These are phyloP conservation scores for Cercophora scortea DNA, from an alignment of 495 filamentous ascomycete species.

Conservation along the genomic window DNA sequence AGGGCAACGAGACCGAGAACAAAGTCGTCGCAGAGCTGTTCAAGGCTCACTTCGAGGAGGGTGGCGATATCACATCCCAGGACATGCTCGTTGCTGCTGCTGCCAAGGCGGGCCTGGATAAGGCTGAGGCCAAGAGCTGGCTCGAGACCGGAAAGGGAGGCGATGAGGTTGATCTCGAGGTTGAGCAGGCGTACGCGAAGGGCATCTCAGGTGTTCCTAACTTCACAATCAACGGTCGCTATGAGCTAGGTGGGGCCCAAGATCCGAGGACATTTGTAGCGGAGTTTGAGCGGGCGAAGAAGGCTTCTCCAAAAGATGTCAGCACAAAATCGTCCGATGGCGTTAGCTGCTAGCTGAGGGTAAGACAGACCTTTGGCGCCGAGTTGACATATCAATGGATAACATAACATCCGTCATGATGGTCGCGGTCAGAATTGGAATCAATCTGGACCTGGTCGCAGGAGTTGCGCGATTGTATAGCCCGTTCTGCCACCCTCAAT, in stretches of 20 bases:
- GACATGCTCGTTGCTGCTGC: conserved; percentile 53
- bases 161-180: conserved; percentile 62
- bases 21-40: conserved; percentile 63
- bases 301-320: conserved; percentile 10
- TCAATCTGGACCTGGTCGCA: too few species aligned
- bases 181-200: conserved; percentile 45
- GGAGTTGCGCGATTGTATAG: too few species aligned
- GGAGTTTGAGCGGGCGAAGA: conserved; percentile 46
- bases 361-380: too few species aligned
- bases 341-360: not conserved
- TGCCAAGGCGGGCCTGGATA: conserved; percentile 55
- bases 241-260: conserved; percentile 57
- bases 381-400: too few species aligned
- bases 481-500: too few species aligned
- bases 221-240: conserved; percentile 58
- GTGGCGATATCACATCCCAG: conserved; percentile 64
- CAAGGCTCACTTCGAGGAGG: conserved; percentile 66
- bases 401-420: too few species aligned
- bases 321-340: conserved; percentile 2
- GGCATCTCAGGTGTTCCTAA: conserved; percentile 67
- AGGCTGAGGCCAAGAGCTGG: conserved; percentile 51
- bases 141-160: conserved; percentile 57
- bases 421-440: too few species aligned
- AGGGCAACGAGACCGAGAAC: conserved; percentile 48
- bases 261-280: conserved; percentile 50